Evolutionary conservation across 1,284 basidiomycete species (phyloP).

Genomic region (Phlebopus sp.): DNA sequence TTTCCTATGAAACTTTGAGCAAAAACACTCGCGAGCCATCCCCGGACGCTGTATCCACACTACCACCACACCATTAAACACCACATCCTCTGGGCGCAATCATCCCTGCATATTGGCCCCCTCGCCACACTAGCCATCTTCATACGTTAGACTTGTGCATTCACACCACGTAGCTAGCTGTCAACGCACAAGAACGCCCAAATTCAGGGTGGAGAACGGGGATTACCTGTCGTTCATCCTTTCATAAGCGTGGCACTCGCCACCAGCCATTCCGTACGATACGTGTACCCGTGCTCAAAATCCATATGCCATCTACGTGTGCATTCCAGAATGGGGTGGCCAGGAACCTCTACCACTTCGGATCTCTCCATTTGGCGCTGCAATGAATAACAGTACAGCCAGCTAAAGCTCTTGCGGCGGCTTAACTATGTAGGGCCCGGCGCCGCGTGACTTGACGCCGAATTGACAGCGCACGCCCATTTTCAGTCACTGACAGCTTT

Average conservation of each 20-base stretch:
- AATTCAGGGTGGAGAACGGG: conserved; percentile 31
- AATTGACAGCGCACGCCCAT: conserved; percentile 4
- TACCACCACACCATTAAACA: no score
- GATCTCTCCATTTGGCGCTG: conserved; percentile 6
- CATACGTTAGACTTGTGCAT: conserved; percentile 12
- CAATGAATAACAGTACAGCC: background rate
- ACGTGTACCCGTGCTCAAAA: background rate
- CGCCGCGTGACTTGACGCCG: conserved; percentile 6
- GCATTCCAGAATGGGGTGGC: conserved; percentile 1
- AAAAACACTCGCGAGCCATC: no score
- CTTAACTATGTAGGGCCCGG: background rate
- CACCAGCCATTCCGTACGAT: conserved; percentile 5
- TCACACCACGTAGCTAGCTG: conserved; percentile 14
- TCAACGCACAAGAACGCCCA: conserved; percentile 15
- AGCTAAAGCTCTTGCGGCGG: conserved; percentile 3
- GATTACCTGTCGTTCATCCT: conserved; percentile 28
- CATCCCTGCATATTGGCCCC: background rate
- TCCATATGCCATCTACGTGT: conserved; percentile 6
- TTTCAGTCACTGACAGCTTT: conserved; percentile 16
- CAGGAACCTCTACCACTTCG: background rate
- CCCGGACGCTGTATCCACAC: no score
- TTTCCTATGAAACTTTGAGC: background rate
- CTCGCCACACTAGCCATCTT: conserved; percentile 11
- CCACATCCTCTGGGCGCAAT: no score
- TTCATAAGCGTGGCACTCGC: conserved; percentile 16